Conservation (phyloP, 345 rosid genomes). For the Cardamine resedifolia region DNA sequence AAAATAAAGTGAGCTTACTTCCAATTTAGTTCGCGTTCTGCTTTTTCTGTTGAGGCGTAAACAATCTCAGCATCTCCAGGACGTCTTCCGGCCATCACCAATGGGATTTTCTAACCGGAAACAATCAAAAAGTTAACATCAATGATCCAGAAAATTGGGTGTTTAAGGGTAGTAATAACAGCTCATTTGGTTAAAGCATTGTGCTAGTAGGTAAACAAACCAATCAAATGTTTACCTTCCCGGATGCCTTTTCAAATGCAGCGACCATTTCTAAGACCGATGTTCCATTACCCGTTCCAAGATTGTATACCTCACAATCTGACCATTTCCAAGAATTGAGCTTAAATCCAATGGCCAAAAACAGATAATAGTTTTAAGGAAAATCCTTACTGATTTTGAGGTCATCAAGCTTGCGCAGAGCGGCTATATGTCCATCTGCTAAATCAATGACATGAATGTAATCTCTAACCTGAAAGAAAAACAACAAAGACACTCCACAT, state of each 20-base stretch:
- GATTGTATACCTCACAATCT: constrained; percentile 97
- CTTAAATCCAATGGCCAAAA: background rate
- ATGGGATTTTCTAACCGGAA: constrained; percentile 69
- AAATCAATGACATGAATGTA: constrained; percentile 92
- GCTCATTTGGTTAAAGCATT: background rate
- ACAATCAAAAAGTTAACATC: background rate
- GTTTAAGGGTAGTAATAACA: too few relatives aligned
- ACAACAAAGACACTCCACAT: background rate
- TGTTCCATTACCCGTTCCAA: constrained; percentile 97
- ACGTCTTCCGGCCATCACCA: constrained; percentile 69
- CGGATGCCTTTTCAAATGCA: constrained; percentile 93
- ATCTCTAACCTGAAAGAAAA: constrained; percentile 71
- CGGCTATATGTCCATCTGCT: constrained; percentile 96
- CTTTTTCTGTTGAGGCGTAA: constrained; percentile 82
- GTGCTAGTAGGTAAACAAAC: background rate
- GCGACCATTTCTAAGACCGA: constrained; percentile 96
- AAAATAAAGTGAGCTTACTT: constrained; percentile 59
- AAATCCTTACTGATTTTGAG: constrained; percentile 54
- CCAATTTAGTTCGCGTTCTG: constrained; percentile 82
- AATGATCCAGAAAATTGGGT: background rate
- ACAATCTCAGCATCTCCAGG: constrained; percentile 90
- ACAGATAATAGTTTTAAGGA: background rate
- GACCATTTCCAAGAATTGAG: background rate
- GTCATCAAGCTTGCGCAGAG: constrained; percentile 67
- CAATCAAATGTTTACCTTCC: constrained; percentile 55